Conservation (phyloP, 1,284 basidiomycete genomes). For the Trichosporon sp. region DNA sequence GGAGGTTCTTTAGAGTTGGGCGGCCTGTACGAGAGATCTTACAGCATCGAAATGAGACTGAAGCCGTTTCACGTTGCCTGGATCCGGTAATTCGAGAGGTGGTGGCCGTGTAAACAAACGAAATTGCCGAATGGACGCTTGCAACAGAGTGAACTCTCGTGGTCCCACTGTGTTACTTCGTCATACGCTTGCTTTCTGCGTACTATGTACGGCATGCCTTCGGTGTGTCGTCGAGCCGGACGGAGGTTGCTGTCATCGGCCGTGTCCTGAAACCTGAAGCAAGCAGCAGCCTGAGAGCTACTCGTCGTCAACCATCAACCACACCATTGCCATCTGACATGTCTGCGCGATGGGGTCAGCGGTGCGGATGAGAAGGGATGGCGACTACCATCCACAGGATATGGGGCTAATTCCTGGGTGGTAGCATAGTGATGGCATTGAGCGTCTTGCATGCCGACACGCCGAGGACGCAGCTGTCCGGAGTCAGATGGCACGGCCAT, state of each 20-base stretch:
- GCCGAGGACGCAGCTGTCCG: neutral
- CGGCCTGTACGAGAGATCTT: neutral
- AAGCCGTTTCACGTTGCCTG: neutral
- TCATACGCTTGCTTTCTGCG: neutral
- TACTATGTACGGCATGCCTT: neutral
- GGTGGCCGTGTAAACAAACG: neutral
- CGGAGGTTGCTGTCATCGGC: neutral
- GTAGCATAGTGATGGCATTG: neutral
- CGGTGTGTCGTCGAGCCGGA: neutral
- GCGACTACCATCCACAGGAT: neutral
- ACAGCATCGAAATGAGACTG: neutral
- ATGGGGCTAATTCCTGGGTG: neutral
- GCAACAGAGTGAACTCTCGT: neutral
- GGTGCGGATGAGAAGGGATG: neutral
- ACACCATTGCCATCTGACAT: neutral
- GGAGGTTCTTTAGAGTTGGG: neutral
- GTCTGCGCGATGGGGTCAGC: neutral
- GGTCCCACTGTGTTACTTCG: neutral
- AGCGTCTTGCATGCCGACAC: neutral
- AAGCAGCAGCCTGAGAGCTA: neutral
- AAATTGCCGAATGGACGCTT: neutral
- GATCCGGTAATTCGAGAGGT: neutral
- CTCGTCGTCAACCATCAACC: neutral
- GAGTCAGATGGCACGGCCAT: too few species aligned
- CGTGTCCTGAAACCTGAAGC: neutral